Evolutionary conservation across 495 filamentous ascomycete genomes (phyloP), one percentile per base, ranked within the genome.

Genomic region (Talaromyces trachyspermus): DNA sequence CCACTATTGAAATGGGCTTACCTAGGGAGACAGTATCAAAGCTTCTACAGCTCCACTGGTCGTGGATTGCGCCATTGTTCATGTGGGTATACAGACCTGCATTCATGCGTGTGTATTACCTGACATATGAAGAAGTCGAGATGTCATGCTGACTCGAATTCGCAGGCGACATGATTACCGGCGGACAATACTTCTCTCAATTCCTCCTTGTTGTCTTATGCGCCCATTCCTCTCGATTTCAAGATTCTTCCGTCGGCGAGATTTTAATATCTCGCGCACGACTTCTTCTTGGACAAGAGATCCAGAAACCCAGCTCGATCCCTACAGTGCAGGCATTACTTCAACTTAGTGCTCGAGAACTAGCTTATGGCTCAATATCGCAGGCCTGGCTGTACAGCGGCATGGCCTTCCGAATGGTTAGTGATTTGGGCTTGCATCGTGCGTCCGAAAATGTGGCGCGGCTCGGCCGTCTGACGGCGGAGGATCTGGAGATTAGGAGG

Each of bases 381-480:
- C 43, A 44, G 33, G 58, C 54, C 15, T 63, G 56, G 58, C 45
- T 63, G 14, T 63, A 63, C 37, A 53, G 46, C 37, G 60, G 60
- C 12, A 63, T 63, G 60, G 60, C 58, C 9, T 63, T 63, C 46
- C 48, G 60, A 11, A 59, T 63, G 54, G 56, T 49, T 42, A 53
- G 37, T 46, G 49, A 59, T 50, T 37, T 62, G 43, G 43, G 55
- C 26, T 41, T 62, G 50, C 48, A 59, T 36, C 20, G 51, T 9
- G 37, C 46, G 44, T 32, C 54, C 40, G 50, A 59, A 41, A 50
- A 43, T 43, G n/a, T n/a, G n/a, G n/a, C n/a, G n/a, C n/a, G n/a
- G n/a, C 19, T 56, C 38, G 32, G 46, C 25, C 43, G 51, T 46
- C 14, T 48, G 8, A 52, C 51, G 19, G 15, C 54, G 4, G 57